phyloP scores from a whole-genome alignment of 805 yeast species.

The Kodamaea fukazawae region DNA sequence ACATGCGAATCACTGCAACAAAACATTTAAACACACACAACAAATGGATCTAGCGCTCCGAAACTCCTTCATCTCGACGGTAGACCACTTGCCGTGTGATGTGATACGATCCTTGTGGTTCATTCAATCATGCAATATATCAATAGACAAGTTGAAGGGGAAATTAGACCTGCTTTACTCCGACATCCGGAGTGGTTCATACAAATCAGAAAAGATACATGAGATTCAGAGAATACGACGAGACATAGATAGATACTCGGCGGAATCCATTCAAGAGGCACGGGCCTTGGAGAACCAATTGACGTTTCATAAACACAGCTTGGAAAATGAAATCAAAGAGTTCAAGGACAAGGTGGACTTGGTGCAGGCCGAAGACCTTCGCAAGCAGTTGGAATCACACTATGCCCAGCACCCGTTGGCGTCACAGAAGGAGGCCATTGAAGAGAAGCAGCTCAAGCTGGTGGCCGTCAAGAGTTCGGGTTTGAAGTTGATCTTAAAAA shows the following conservation, averaged over 20 bases:
- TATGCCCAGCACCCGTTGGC: slow-evolving; percentile 33
- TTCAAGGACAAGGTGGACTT: slow-evolving; percentile 9
- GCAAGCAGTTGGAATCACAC: slow-evolving; percentile 32
- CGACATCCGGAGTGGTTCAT: slow-evolving; percentile 5
- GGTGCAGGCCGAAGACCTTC: slow-evolving; percentile 18
- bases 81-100: slow-evolving; percentile 45
- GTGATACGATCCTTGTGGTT: slow-evolving; percentile 43
- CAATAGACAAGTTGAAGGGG: slow-evolving; percentile 18
- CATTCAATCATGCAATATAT: slow-evolving; percentile 36
- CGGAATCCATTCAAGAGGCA: slow-evolving; percentile 28
- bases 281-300: slow-evolving; percentile 30
- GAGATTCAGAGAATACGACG: slow-evolving; percentile 11
- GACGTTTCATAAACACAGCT: slow-evolving; percentile 24
- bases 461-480: slow-evolving; percentile 10
- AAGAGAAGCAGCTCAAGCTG: slow-evolving; percentile 23
- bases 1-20: too few relatives aligned
- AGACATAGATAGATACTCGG: slow-evolving; percentile 10
- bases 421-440: slow-evolving; percentile 39
- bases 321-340: slow-evolving; percentile 26
- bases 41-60: slow-evolving; percentile 8
- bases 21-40: background rate
- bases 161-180: slow-evolving; percentile 8
- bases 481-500: slow-evolving; percentile 16
- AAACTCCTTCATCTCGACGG: slow-evolving; percentile 33
- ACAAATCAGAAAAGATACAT: background rate